Base-by-base conservation (phyloP, 2,329 filamentous ascomycete species). In the Lachnellula suecica region DNA sequence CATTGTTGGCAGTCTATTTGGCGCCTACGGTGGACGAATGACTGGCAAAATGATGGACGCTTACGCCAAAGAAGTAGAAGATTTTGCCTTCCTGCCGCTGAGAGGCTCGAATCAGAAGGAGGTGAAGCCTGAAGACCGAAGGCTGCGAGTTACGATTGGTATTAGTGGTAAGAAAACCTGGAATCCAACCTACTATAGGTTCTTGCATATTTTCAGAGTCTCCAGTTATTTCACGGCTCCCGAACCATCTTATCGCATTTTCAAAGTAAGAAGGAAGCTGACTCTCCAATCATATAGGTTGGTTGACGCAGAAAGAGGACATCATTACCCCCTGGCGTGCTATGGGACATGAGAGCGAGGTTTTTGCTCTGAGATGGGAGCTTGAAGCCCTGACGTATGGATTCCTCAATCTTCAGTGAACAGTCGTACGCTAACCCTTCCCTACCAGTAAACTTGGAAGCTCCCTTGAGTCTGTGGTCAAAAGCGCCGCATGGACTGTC, bases 341-440 rank as follows among this genome's bases (percentile, higher is more conserved):
- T 24, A 73, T 97, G 25, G 88, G 88, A 2, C 74, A 79, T 24
- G 77, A 87, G 58, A 83, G 83, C 25, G 93, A 97, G 69, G 82
- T 87, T 0, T 97, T 96, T 64, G 87, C 86, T 2, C 74, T 97
- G 22, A 81, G 88, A 45, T 97, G 89, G 84, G 94, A 97, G 68
- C 77, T 88, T 4, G 83, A 91, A 42, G 80, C 88, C 1, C 74
- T 97, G 25, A 76, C 85, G 60, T 53, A 46, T 20, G 51, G 13
- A 35, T 38, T 22, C 11, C 37, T 22, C 17, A 10, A 4, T 15
- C 9, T 19, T 40, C 1, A 40, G 29, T 22, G 11, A 13, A 47
- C 13, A 10, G 17, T 17, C n/a, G 27, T 2, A 20, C 35, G 10
- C 24, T 53, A 24, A 53, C 35, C 20, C 13, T 17, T n/a, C n/a